A percentile compares a stretch with the other conserved stretches of the same genome.
phyloP scores from a whole-genome alignment of 2,329 filamentous ascomycete species.

The Sporothrix brasiliensis region DNA sequence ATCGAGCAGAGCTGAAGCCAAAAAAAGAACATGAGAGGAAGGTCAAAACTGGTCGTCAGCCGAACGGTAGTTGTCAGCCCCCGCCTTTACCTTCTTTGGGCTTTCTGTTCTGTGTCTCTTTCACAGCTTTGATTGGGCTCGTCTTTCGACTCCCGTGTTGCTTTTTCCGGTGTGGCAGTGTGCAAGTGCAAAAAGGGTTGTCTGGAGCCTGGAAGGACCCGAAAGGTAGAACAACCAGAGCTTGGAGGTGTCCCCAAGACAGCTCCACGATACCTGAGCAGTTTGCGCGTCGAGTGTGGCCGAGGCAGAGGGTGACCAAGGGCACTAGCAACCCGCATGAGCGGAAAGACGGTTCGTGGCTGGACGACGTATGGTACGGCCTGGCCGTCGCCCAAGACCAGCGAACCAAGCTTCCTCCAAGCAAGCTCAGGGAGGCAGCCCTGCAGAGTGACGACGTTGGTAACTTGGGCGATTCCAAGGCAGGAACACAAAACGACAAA shows the following conservation, averaged over 20 bases:
- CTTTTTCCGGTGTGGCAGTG: conserved; percentile 26
- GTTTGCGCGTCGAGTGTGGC: conserved; percentile 26
- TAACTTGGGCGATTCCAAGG: background rate
- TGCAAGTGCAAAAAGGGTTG: background rate
- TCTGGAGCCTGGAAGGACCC: background rate
- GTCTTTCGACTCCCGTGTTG: background rate
- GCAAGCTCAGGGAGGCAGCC: conserved; percentile 15
- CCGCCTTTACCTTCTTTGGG: background rate
- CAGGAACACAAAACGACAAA: background rate
- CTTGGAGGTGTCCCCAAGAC: too few species aligned
- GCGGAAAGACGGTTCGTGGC: conserved; percentile 1
- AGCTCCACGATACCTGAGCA: background rate
- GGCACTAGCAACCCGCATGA: background rate
- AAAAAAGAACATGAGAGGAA: background rate
- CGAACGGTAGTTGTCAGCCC: conserved; percentile 11
- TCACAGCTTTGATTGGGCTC: background rate
- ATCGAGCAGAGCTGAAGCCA: background rate
- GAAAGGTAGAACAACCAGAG: background rate
- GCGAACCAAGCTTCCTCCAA: background rate
- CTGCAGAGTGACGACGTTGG: conserved; percentile 10
- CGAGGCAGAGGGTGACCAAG: background rate
- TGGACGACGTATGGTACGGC: background rate
- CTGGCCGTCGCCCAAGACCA: background rate
- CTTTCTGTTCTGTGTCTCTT: background rate
- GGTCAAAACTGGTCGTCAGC: background rate